These are phyloP conservation scores for Diaporthe amygdali DNA, from an alignment of 2,329 filamentous ascomycete species.

Conservation along the genomic window DNA sequence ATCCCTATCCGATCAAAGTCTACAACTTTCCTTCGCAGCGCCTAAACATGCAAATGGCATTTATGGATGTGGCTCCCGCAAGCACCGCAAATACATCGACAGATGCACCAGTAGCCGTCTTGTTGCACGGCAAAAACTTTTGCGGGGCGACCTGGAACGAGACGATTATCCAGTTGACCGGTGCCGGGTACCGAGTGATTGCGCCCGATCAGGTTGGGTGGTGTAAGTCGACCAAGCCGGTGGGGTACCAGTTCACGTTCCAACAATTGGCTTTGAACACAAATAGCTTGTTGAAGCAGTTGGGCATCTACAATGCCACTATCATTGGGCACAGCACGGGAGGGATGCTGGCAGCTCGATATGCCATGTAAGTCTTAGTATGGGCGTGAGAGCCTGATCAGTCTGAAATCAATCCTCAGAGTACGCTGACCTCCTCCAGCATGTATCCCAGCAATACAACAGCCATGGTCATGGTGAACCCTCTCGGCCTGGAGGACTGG, in stretches of 20 bases:
- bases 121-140: slow-evolving; percentile 63
- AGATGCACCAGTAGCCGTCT: slow-evolving; percentile 45
- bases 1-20: slow-evolving; percentile 55
- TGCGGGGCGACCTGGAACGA: slow-evolving; percentile 58
- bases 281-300: slow-evolving; percentile 47
- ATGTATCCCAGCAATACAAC: slow-evolving; percentile 51
- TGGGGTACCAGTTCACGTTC: slow-evolving; percentile 56
- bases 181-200: slow-evolving; percentile 55
- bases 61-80: slow-evolving; percentile 55
- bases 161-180: slow-evolving; percentile 48
- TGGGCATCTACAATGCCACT: slow-evolving; percentile 48
- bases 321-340: slow-evolving; percentile 61
- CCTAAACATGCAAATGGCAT: slow-evolving; percentile 57
- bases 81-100: slow-evolving; percentile 29
- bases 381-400: no score
- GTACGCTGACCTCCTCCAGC: neutral
- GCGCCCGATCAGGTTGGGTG: slow-evolving; percentile 61
- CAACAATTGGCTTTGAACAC: slow-evolving; percentile 58
- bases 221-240: slow-evolving; percentile 61
- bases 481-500: slow-evolving; percentile 61
- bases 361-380: slow-evolving; percentile 41
- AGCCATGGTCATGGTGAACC: slow-evolving; percentile 54
- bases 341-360: slow-evolving; percentile 58
- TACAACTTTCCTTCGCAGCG: slow-evolving; percentile 54
- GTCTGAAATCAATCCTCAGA: neutral